Percentiles rank a stretch among this genome's conserved stretches.
Conservation (phyloP, 305 asterid genomes). For the Rubia tinctorum region DNA sequence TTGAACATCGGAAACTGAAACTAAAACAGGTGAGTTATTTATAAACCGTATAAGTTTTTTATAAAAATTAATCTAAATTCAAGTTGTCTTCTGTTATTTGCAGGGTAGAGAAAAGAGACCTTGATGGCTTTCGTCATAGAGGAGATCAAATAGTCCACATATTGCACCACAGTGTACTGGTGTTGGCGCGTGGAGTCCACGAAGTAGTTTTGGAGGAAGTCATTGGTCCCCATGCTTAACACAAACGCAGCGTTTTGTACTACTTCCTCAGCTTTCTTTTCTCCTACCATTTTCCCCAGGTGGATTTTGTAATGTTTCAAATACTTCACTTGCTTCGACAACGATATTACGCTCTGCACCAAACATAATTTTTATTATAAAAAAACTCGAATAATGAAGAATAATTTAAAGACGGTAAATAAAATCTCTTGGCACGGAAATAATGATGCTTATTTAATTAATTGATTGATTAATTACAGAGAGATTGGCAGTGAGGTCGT, state of each 20-base stretch:
- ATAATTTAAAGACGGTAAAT: not conserved
- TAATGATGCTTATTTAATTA: not conserved
- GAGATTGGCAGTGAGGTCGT: slow-evolving; percentile 40
- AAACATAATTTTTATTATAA: not conserved
- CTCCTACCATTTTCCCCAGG: slow-evolving; percentile 33
- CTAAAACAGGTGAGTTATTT: no score
- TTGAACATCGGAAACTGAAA: no score
- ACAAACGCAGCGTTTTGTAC: slow-evolving; percentile 28
- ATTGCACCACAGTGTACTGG: slow-evolving; percentile 32
- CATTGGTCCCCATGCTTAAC: slow-evolving; percentile 33
- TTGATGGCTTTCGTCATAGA: slow-evolving; percentile 33
- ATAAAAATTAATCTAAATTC: no score
- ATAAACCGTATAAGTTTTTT: no score
- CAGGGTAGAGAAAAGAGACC: slow-evolving; percentile 15
- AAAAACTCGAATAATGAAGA: no score
- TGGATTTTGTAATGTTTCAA: slow-evolving; percentile 35
- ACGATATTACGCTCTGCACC: slow-evolving; percentile 37
- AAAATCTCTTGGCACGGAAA: not conserved
- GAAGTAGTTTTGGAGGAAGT: slow-evolving; percentile 39
- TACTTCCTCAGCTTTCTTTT: slow-evolving; percentile 20
- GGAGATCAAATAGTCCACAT: slow-evolving; percentile 34
- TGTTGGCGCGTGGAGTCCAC: slow-evolving; percentile 27
- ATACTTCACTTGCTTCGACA: slow-evolving; percentile 38
- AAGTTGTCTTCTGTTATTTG: not conserved
- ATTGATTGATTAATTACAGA: slow-evolving; percentile 16